Percentiles rank a stretch among this genome's conserved stretches.
Conservation (phyloP, 1,284 basidiomycete genomes). For the Coniophora puteana region DNA sequence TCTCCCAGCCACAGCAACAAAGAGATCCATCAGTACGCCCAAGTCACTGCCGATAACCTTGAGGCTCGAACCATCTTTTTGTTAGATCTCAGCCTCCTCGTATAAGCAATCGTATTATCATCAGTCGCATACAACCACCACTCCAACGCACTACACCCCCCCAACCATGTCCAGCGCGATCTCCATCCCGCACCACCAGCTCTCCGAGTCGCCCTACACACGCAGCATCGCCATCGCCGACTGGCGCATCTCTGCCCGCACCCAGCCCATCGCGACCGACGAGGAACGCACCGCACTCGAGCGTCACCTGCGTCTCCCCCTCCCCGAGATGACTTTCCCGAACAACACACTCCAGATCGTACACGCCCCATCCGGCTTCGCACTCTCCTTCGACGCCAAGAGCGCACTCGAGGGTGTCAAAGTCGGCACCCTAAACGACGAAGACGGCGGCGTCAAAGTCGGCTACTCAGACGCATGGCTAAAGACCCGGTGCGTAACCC, state of each 20-base stretch:
- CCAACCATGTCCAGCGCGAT: conserved; percentile 37
- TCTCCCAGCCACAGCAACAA: too few relatives aligned
- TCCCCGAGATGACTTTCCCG: conserved; percentile 98
- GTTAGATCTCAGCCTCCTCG: not conserved
- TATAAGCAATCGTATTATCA: conserved; percentile 2
- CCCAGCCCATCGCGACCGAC: conserved; percentile 75
- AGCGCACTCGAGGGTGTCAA: conserved; percentile 76
- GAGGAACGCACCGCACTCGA: conserved; percentile 70
- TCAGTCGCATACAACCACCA: conserved; percentile 5
- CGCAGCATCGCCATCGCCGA: conserved; percentile 60
- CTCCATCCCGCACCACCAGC: conserved; percentile 55
- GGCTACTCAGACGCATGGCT: conserved; percentile 94
- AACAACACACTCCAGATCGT: conserved; percentile 74
- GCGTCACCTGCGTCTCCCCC: conserved; percentile 63
- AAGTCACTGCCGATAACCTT: too few relatives aligned
- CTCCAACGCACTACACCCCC: not conserved
- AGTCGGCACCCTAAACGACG: conserved; percentile 69
- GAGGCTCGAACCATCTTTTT: too few relatives aligned
- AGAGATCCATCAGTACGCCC: too few relatives aligned
- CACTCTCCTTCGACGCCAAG: conserved; percentile 65
- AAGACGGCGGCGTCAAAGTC: conserved; percentile 90
- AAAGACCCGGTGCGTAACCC: conserved; percentile 65
- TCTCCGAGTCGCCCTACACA: conserved; percentile 62
- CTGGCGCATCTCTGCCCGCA: conserved; percentile 65
- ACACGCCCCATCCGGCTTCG: conserved; percentile 60